A percentile compares a stretch with the other conserved stretches of the same genome.
These are phyloP conservation scores for Neurospora sp. DNA, from an alignment of 495 filamentous ascomycete genomes.

Conservation along the genomic window DNA sequence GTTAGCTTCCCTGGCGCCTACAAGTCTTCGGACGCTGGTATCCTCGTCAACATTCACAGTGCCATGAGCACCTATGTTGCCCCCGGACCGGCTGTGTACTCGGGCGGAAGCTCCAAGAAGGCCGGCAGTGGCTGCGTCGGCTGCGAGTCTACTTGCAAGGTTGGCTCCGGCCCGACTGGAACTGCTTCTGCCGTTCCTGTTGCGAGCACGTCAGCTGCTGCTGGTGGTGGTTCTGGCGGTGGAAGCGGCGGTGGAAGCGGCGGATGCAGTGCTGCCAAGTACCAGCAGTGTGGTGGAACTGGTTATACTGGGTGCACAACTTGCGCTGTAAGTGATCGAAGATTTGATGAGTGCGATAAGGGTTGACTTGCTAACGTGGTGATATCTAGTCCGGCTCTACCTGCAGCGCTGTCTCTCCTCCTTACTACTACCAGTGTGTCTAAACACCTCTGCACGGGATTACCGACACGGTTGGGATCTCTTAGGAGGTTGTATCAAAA, in stretches of 20 bases:
- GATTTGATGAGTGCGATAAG: not conserved
- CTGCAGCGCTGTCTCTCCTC: constrained; percentile 15
- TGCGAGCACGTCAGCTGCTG: constrained; percentile 6
- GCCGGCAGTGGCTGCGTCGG: constrained; percentile 26
- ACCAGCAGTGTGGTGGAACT: constrained; percentile 36
- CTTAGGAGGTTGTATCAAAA: not conserved
- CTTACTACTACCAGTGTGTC: constrained; percentile 31
- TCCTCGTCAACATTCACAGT: constrained; percentile 40
- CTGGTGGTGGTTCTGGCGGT: constrained; percentile 15
- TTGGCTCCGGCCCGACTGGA: constrained; percentile 19
- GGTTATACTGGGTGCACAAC: constrained; percentile 34
- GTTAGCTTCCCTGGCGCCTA: constrained; percentile 41
- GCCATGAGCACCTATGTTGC: constrained; percentile 24
- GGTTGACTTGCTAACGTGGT: not conserved
- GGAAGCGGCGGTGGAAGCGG: constrained; percentile 8
- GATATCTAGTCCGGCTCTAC: constrained; percentile 11
- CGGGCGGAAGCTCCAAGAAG: constrained; percentile 26
- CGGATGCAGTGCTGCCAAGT: constrained; percentile 26
- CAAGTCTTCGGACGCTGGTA: constrained; percentile 35
- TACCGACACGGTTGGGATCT: not conserved
- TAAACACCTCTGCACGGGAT: constrained; percentile 1
- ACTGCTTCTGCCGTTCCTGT: constrained; percentile 6
- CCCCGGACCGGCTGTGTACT: constrained; percentile 32
- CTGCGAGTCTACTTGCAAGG: constrained; percentile 31
- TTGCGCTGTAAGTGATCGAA: constrained; percentile 24